Percentiles rank a stretch among this genome's conserved stretches.
These are phyloP conservation scores for Pugionium dolabratum DNA, from an alignment of 345 rosid genomes.

Conservation along the genomic window DNA sequence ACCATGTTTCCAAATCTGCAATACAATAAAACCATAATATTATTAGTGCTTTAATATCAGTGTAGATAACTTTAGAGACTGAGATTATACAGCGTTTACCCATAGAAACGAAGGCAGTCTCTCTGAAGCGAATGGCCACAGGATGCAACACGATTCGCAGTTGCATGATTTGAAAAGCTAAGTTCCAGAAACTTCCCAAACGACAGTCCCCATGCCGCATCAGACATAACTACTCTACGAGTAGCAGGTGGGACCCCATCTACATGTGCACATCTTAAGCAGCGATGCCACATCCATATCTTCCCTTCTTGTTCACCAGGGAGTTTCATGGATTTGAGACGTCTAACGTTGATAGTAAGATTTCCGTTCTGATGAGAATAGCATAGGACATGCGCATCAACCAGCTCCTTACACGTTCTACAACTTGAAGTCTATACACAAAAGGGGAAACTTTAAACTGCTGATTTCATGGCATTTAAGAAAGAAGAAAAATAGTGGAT, in stretches of 20 bases:
- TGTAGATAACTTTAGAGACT: conserved; percentile 11
- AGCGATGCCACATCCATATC: conserved; percentile 99
- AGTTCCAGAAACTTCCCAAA: conserved; percentile 97
- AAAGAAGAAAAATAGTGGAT: background rate
- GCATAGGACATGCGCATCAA: conserved; percentile 86
- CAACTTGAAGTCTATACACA: conserved; percentile 58
- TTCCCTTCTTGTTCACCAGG: conserved; percentile 93
- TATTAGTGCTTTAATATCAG: conserved; percentile 9
- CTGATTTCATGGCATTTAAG: background rate
- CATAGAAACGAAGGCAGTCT: conserved; percentile 97
- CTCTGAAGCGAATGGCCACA: conserved; percentile 99
- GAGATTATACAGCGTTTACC: conserved; percentile 44
- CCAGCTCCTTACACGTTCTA: conserved; percentile 72
- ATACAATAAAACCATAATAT: background rate
- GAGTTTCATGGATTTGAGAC: conserved; percentile 61
- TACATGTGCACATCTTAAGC: conserved; percentile 78
- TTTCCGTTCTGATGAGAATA: conserved; percentile 98
- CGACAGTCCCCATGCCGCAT: conserved; percentile 99
- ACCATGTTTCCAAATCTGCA: conserved; percentile 93
- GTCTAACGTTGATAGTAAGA: conserved; percentile 84
- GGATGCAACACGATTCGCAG: conserved; percentile 95
- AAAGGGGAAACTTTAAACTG: conserved; percentile 7
- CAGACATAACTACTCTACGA: conserved; percentile 91
- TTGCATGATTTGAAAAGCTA: conserved; percentile 95
- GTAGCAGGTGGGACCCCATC: conserved; percentile 98